A percentile compares a stretch with the other conserved stretches of the same genome.
Evolutionary conservation across 345 rosid species (phyloP).

Genomic region (Arabis alpina): DNA sequence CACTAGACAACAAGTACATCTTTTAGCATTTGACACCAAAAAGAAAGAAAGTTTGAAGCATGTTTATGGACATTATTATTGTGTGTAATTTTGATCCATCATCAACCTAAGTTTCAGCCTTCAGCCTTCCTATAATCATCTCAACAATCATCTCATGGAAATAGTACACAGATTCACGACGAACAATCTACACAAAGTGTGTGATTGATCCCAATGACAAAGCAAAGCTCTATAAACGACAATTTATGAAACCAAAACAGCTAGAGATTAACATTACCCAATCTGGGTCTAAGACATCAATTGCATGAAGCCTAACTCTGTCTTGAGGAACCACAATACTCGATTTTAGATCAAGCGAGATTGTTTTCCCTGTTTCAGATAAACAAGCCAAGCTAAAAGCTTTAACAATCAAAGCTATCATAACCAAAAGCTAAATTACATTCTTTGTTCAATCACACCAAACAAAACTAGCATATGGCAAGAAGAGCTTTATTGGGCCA

Average conservation of each 20-base stretch:
- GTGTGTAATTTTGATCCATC: conserved; percentile 22
- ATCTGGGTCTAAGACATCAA: conserved; percentile 93
- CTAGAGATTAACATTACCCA: too few species aligned
- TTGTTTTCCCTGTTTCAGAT: conserved; percentile 68
- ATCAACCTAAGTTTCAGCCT: conserved; percentile 14
- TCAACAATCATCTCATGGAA: conserved; percentile 95
- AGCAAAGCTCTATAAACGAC: background rate
- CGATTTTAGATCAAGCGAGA: conserved; percentile 67
- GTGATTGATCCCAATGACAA: background rate
- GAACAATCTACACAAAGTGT: conserved; percentile 59
- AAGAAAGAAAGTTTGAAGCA: too few species aligned
- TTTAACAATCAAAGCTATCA: too few species aligned
- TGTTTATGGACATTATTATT: conserved; percentile 30
- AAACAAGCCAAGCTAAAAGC: too few species aligned
- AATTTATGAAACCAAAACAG: conserved; percentile 1
- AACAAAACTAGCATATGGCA: too few species aligned
- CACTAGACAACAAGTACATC: conserved; percentile 23
- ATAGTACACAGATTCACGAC: conserved; percentile 82
- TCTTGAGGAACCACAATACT: conserved; percentile 82
- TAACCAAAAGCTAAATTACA: too few species aligned
- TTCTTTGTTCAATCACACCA: too few species aligned
- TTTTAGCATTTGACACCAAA: conserved; percentile 29
- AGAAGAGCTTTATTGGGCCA: too few species aligned
- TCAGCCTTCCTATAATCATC: too few species aligned
- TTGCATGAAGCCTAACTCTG: conserved; percentile 83